These are phyloP conservation scores for Fusarium newnesense DNA, from an alignment of 2,329 filamentous ascomycete species.

Conservation along the genomic window DNA sequence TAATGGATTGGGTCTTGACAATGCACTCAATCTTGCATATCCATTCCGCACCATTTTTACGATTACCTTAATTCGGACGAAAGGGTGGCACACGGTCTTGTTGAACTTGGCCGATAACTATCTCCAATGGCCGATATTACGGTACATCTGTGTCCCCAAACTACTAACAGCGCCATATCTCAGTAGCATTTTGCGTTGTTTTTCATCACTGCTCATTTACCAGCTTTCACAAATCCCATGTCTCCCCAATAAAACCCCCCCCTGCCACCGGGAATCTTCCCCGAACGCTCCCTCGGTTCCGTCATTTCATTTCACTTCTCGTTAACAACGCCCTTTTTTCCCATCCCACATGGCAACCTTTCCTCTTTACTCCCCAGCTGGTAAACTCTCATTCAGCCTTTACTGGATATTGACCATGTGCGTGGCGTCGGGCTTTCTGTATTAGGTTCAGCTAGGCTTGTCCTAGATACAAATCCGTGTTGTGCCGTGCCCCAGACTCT, in stretches of 20 bases:
- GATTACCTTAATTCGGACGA: constrained; percentile 20
- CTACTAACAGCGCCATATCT: not conserved
- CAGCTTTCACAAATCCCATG: constrained; percentile 30
- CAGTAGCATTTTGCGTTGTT: constrained; percentile 18
- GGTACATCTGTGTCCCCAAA: not conserved
- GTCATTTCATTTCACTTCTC: constrained; percentile 20
- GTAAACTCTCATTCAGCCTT: constrained; percentile 15
- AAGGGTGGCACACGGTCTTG: not conserved
- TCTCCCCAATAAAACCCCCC: constrained; percentile 21
- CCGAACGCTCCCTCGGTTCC: constrained; percentile 22
- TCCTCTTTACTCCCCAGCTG: not conserved
- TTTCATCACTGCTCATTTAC: constrained; percentile 26
- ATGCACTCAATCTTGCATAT: constrained; percentile 38
- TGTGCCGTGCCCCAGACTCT: constrained; percentile 29
- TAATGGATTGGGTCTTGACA: constrained; percentile 13
- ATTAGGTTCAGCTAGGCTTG: constrained; percentile 38
- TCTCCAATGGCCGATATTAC: not conserved
- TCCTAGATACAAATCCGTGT: constrained; percentile 35
- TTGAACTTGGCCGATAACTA: constrained; percentile 4
- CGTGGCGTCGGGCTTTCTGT: constrained; percentile 36
- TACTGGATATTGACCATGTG: constrained; percentile 21
- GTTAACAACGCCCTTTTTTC: constrained; percentile 9
- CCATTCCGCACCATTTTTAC: constrained; percentile 23
- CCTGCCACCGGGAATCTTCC: constrained; percentile 34
- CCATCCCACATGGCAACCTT: constrained; percentile 32